These are phyloP conservation scores for Phytophthora hybrid DNA, from an alignment of 352 stramenopile species.

Conservation along the genomic window DNA sequence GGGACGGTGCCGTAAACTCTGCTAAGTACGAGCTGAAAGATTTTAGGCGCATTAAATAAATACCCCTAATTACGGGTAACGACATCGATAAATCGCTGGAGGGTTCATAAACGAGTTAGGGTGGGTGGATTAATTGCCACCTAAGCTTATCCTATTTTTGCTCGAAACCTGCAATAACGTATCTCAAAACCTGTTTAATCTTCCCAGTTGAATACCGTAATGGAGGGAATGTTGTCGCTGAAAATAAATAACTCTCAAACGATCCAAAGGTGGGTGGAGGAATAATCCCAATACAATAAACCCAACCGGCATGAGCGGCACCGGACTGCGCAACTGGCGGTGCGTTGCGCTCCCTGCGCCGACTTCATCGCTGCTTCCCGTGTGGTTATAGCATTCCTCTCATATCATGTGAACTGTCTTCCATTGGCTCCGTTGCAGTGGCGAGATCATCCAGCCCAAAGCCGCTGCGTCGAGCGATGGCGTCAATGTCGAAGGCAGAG, in stretches of 20 bases:
- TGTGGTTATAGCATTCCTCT: neutral
- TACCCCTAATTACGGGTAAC: neutral
- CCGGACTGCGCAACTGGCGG: slow-evolving; percentile 52
- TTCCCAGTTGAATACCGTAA: too few species aligned
- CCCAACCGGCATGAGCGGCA: slow-evolving; percentile 25
- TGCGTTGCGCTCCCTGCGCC: slow-evolving; percentile 16
- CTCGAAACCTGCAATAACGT: too few species aligned
- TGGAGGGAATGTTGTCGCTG: too few species aligned
- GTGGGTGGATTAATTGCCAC: too few species aligned
- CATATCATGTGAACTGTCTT: neutral
- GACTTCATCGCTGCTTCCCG: neutral
- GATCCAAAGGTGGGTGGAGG: too few species aligned
- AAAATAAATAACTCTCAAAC: too few species aligned
- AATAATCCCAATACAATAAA: too few species aligned
- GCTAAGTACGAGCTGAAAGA: neutral
- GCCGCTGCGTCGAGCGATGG: neutral
- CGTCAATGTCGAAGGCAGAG: slow-evolving; percentile 1
- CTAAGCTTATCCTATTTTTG: too few species aligned
- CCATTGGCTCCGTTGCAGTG: slow-evolving; percentile 23
- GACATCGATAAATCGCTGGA: neutral
- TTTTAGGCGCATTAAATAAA: neutral
- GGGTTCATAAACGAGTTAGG: too few species aligned
- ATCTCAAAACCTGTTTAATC: too few species aligned
- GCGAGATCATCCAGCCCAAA: slow-evolving; percentile 40
- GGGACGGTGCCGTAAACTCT: neutral